Evolutionary conservation across 768 basidiomycete species (phyloP), one percentile per base, ranked within the genome.

Genomic region (Bullera alba): DNA sequence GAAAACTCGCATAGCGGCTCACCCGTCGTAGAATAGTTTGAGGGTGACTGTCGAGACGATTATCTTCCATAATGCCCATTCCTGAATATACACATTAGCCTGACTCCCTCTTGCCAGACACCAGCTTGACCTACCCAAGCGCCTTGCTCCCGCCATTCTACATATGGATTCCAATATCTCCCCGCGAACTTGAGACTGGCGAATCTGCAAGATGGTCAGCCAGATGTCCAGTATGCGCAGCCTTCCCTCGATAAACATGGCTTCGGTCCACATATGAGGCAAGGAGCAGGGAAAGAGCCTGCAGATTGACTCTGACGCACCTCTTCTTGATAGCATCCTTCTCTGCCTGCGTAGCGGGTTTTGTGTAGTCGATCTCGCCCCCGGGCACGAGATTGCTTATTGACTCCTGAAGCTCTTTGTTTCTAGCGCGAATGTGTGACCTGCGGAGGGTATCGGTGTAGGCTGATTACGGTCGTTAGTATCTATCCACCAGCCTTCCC

Each of bases 81-180:
- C 69, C 69, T 58, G 48, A 12, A 3, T 37, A 25, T 12, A 57
- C 6, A 5, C 14, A 38, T 46, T 8, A 16, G 27, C n/a, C 17
- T 12, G 5, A 6, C 42, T 19, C 12, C 22, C 12, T 2, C 38
- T 3, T 4, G 28, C n/a, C 4, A 34, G 34, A 41, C 27, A 12
- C 26, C n/a, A n/a, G n/a, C n/a, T n/a, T 25, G 26, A 29, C 58
- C 53, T 29, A 59, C 58, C 62, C 57, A 65, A 12, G 58, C 61
- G 14, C 58, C 63, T 49, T 65, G 65, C 34, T 70, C 65, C 38
- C 61, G 54, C 65, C 65, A 65, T 43, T 66, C 63, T 12, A 57
- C 57, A 45, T 60, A 64, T 5, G 61, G 57, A 46, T 65, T 63
- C 57, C 62, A 62, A 43, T 64, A 70, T 49, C 70, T 26, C 12